Evolutionary conservation across 441 rosid genomes (phyloP).

Genomic region (Jatropha multifida): DNA sequence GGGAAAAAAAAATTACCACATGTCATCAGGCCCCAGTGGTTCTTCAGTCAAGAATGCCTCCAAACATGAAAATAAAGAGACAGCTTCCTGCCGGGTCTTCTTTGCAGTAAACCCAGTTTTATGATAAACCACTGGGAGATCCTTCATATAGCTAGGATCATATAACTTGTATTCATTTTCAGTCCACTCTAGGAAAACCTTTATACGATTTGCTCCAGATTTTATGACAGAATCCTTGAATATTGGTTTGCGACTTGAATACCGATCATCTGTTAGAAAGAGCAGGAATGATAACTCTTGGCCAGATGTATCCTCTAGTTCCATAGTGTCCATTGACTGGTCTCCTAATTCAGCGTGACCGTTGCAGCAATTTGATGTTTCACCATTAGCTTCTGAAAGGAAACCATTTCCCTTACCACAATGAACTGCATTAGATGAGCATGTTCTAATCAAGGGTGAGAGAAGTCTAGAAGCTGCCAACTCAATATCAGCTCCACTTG

Average conservation of each 20-base stretch:
- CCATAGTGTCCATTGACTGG: constrained; percentile 35
- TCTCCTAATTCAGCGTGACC: constrained; percentile 31
- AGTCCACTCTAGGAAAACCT: constrained; percentile 65
- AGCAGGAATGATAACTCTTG: constrained; percentile 45
- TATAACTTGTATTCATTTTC: constrained; percentile 56
- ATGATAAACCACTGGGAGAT: constrained; percentile 63
- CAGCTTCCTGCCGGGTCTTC: constrained; percentile 59
- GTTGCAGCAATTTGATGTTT: constrained; percentile 39
- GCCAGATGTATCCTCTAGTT: constrained; percentile 36
- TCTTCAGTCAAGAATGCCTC: constrained; percentile 80
- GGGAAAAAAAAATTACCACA: constrained; percentile 46
- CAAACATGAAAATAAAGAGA: constrained; percentile 68
- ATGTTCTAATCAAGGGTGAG: constrained; percentile 59
- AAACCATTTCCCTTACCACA: constrained; percentile 53
- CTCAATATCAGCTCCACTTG: constrained; percentile 62
- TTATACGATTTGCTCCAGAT: constrained; percentile 43
- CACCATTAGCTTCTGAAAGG: constrained; percentile 43
- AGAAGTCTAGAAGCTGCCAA: constrained; percentile 48
- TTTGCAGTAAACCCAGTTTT: constrained; percentile 48
- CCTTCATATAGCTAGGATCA: constrained; percentile 69
- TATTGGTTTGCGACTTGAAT: constrained; percentile 42
- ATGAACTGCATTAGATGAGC: constrained; percentile 36
- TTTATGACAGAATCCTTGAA: constrained; percentile 47
- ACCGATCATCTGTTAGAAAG: constrained; percentile 39
- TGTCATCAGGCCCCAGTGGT: constrained; percentile 84